These are phyloP conservation scores for Chalciporus piperatus DNA, from an alignment of 768 basidiomycete species.

Conservation along the genomic window DNA sequence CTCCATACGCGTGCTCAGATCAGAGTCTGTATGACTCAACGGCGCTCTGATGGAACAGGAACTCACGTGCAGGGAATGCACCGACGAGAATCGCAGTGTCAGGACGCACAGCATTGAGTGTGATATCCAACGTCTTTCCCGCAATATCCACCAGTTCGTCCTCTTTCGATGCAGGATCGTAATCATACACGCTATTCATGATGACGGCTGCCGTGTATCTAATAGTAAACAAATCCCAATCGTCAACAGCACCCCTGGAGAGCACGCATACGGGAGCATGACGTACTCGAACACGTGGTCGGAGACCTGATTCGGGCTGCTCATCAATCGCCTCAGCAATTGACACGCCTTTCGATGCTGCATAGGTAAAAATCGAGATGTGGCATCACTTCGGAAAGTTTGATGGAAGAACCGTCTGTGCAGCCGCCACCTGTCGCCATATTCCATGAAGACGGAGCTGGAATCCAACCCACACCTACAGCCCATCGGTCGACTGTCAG, in stretches of 20 bases:
- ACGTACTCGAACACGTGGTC: slow-evolving; percentile 31
- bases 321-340: slow-evolving; percentile 30
- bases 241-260: neutral
- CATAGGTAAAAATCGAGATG: slow-evolving; percentile 24
- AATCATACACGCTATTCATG: slow-evolving; percentile 8
- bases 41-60: too few relatives aligned
- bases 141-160: slow-evolving; percentile 6
- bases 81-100: slow-evolving; percentile 3
- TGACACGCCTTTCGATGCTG: slow-evolving; percentile 27
- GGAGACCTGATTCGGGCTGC: slow-evolving; percentile 28
- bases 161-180: slow-evolving; percentile 3
- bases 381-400: slow-evolving; percentile 15
- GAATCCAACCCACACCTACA: slow-evolving; percentile 9
- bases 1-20: too few relatives aligned
- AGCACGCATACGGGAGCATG: neutral
- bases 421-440: slow-evolving; percentile 29
- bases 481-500: too few relatives aligned
- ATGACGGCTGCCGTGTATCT: slow-evolving; percentile 10
- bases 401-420: slow-evolving; percentile 26
- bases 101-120: neutral
- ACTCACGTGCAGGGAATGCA: slow-evolving; percentile 9
- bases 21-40: too few relatives aligned
- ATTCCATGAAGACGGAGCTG: slow-evolving; percentile 20
- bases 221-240: neutral
- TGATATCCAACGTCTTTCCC: neutral